Base-by-base conservation (phyloP, 2,329 filamentous ascomycete species). In the Sphaerostilbella broomeana region DNA sequence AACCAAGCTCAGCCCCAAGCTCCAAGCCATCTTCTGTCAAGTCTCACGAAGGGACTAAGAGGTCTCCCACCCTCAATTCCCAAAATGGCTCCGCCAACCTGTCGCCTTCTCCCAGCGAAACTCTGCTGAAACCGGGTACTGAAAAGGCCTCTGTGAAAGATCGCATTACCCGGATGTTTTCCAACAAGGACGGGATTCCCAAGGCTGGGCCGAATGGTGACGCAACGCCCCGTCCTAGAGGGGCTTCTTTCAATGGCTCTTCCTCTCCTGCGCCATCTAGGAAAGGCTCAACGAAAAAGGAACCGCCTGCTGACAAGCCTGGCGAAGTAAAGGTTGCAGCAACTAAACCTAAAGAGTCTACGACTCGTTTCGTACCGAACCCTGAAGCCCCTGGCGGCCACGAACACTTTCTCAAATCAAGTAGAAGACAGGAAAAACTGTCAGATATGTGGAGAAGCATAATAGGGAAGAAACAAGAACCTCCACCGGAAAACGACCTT, bases 391-490 rank as follows among this genome's bases (percentile, higher is more conserved):
- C 82, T 47, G 85, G 86, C 47, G 75, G 79, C 24, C 92, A 98
- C 56, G 81, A 85, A 54, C 92, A 98, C 59, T 79, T 86, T 52
- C 78, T 98, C 47, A 92, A 86, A 65, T 89, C 86, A 46, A 85
- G 86, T 45, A 87, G 86, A 59, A 79, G 92, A 42, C 90, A 98
- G 62, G 90, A 98, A 64, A 97, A 95, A 65, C 72, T 98, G 40
- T 83, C 85, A 15, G 88, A 94, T 60, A 86, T 97, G 79, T 83
- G 94, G 63, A 84, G 88, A 51, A 81, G 83, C 51, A 76, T 95
- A 52, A 74, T 97, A 38, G 87, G 86, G 48, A 87, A 85, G 63
- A 89, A 86, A 64, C 84, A 85, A 57, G 85, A 89, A 47, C 73
- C 77, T 12, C 67, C 69, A 15, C 72, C 81, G 19, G 85, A 92